A percentile compares a stretch with the other conserved stretches of the same genome.
These are phyloP conservation scores for Haplosporangium sp. DNA, from an alignment of 371 early-diverging fungal species.

Conservation along the genomic window DNA sequence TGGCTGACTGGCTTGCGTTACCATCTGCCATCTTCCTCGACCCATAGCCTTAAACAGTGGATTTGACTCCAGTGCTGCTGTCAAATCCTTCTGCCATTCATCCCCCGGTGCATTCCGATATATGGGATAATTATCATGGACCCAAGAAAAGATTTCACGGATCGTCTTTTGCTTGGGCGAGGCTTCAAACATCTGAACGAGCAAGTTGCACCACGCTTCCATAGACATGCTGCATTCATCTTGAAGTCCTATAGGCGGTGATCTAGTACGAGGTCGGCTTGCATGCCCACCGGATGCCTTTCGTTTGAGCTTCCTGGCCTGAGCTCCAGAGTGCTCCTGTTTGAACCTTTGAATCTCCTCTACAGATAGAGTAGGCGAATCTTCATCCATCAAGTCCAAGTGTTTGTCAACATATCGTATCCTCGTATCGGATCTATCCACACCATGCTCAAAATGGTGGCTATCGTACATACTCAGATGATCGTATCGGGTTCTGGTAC, in stretches of 20 bases:
- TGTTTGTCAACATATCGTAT: slow-evolving; percentile 48
- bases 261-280: slow-evolving; percentile 42
- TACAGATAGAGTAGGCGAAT: slow-evolving; percentile 45
- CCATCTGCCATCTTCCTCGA: slow-evolving; percentile 57
- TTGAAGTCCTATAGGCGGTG: slow-evolving; percentile 41
- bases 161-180: slow-evolving; percentile 58
- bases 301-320: slow-evolving; percentile 41
- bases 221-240: slow-evolving; percentile 57
- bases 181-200: slow-evolving; percentile 57
- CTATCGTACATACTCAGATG: slow-evolving; percentile 9
- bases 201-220: slow-evolving; percentile 56
- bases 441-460: slow-evolving; percentile 10
- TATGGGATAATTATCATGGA: slow-evolving; percentile 55
- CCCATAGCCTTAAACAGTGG: slow-evolving; percentile 55
- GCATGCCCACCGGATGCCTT: slow-evolving; percentile 47
- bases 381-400: slow-evolving; percentile 35
- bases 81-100: slow-evolving; percentile 52
- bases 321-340: slow-evolving; percentile 48
- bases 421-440: slow-evolving; percentile 29
- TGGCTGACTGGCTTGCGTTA: slow-evolving; percentile 40
- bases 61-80: slow-evolving; percentile 54
- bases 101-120: slow-evolving; percentile 55
- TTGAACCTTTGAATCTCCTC: slow-evolving; percentile 56
- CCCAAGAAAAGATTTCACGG: slow-evolving; percentile 56
- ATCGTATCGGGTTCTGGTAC: slow-evolving; percentile 7